phyloP scores from a whole-genome alignment of 2,329 filamentous ascomycete species.

The Trichoderma sp. region DNA sequence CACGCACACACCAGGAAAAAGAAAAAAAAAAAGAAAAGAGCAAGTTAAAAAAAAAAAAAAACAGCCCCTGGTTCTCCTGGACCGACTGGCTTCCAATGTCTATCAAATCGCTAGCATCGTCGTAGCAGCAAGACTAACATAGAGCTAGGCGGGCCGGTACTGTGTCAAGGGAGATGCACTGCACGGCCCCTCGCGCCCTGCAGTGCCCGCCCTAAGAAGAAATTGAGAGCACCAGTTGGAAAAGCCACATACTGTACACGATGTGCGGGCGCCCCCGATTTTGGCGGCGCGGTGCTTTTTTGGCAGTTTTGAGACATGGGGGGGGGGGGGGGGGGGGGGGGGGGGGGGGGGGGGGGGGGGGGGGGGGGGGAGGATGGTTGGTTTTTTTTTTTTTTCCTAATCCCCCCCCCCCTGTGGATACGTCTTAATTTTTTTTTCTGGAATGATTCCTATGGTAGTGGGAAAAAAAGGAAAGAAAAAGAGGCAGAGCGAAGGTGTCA shows the following conservation, averaged over 20 bases:
- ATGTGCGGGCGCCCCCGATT: background rate
- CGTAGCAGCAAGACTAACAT: background rate
- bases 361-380: no score
- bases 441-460: slow-evolving; percentile 23
- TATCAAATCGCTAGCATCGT: background rate
- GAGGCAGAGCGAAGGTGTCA: background rate
- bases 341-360: no score
- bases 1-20: background rate
- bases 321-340: no score
- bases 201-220: background rate
- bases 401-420: slow-evolving; percentile 5
- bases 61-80: background rate
- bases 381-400: slow-evolving; percentile 10
- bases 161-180: slow-evolving; percentile 26
- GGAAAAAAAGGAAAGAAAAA: background rate
- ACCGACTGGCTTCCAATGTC: background rate
- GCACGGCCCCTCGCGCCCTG: slow-evolving; percentile 17
- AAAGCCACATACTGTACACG: background rate
- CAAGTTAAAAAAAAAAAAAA: background rate
- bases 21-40: background rate
- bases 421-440: slow-evolving; percentile 23
- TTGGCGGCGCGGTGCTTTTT: background rate
- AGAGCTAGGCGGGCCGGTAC: background rate
- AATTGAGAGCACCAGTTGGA: background rate
- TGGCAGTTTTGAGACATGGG: slow-evolving; percentile 6